These are phyloP conservation scores for Calonectria pseudoturangicola DNA, from an alignment of 2,329 filamentous ascomycete species.

Conservation along the genomic window DNA sequence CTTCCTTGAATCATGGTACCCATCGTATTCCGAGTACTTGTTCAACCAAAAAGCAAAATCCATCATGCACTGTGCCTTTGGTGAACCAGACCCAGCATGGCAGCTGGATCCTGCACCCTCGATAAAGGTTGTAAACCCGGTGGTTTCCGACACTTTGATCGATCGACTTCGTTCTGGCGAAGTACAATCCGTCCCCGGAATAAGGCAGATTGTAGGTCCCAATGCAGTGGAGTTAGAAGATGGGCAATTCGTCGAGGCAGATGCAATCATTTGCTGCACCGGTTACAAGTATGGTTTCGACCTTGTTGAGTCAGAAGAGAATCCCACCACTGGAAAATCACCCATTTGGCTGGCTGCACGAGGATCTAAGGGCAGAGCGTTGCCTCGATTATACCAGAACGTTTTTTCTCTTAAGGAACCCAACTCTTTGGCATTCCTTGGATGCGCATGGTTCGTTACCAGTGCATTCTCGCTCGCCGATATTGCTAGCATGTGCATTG, in stretches of 20 bases:
- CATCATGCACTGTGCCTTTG: constrained; percentile 48
- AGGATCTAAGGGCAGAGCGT: constrained; percentile 50
- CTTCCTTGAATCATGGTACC: constrained; percentile 52
- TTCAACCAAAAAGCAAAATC: constrained; percentile 42
- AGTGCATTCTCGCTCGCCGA: constrained; percentile 53
- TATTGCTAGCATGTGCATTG: constrained; percentile 58
- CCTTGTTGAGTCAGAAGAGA: constrained; percentile 47
- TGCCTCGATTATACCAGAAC: constrained; percentile 65
- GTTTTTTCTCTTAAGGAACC: constrained; percentile 65
- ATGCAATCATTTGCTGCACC: constrained; percentile 61
- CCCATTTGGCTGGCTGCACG: constrained; percentile 45
- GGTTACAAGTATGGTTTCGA: constrained; percentile 61
- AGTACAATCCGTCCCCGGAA: constrained; percentile 58
- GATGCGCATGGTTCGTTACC: constrained; percentile 51
- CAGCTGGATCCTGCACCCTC: constrained; percentile 53
- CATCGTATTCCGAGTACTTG: constrained; percentile 43
- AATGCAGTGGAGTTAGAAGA: constrained; percentile 56
- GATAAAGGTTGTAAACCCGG: constrained; percentile 52
- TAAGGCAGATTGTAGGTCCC: constrained; percentile 51
- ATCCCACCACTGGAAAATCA: constrained; percentile 43
- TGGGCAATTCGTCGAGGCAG: constrained; percentile 56
- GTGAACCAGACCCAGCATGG: constrained; percentile 52
- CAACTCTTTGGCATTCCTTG: constrained; percentile 63
- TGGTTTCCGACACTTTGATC: constrained; percentile 55
- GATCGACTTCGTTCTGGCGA: constrained; percentile 61